Evolutionary conservation across 2,329 filamentous ascomycete species (phyloP).

Genomic region (Calonectria hongkongensis): DNA sequence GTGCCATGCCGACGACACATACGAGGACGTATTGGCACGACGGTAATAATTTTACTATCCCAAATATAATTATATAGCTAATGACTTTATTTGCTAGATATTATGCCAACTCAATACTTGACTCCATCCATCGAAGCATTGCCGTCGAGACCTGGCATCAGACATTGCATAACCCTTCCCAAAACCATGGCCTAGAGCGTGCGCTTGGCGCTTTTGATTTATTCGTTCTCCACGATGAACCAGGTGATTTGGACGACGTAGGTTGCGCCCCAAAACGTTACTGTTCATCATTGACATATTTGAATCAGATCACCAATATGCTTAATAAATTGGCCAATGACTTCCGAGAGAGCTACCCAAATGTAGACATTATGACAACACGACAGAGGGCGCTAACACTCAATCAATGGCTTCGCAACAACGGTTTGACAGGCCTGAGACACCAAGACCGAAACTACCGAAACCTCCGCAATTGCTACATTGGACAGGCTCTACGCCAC

Average conservation of each 20-base stretch:
- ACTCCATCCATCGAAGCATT: conserved; percentile 86
- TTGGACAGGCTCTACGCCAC: conserved; percentile 86
- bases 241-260: conserved; percentile 85
- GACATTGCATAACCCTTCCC: conserved; percentile 61
- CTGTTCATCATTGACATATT: conserved; percentile 34
- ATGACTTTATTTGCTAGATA: conserved; percentile 70
- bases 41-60: conserved; percentile 64
- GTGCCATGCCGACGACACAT: conserved; percentile 73
- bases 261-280: conserved; percentile 48
- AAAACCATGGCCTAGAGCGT: conserved; percentile 75
- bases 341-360: conserved; percentile 72
- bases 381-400: conserved; percentile 81
- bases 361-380: conserved; percentile 74
- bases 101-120: conserved; percentile 83
- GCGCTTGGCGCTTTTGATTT: conserved; percentile 91
- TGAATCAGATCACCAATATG: conserved; percentile 73
- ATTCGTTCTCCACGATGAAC: conserved; percentile 85
- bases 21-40: conserved; percentile 85
- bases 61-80: background rate
- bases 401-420: conserved; percentile 80
- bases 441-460: conserved; percentile 81
- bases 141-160: conserved; percentile 86
- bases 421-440: conserved; percentile 83
- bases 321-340: conserved; percentile 78
- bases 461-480: conserved; percentile 89